These are phyloP conservation scores for Bipolaris sorokiniana DNA, from an alignment of 2,329 filamentous ascomycete genomes.

Conservation along the genomic window DNA sequence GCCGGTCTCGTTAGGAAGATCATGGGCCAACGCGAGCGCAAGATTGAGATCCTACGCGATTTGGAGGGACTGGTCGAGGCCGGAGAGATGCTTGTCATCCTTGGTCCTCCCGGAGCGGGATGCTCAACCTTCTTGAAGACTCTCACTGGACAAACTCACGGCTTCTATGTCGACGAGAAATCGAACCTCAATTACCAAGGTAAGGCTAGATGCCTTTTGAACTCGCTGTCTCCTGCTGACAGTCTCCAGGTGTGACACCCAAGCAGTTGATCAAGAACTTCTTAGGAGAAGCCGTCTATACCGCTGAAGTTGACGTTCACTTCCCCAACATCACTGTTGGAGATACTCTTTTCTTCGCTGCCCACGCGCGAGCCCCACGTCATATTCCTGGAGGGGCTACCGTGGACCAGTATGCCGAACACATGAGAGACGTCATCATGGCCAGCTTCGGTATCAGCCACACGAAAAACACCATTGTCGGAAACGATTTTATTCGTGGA, in stretches of 20 bases:
- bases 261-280: slow-evolving; percentile 79
- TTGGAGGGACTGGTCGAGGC: slow-evolving; percentile 72
- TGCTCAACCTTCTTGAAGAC: slow-evolving; percentile 88
- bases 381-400: slow-evolving; percentile 65
- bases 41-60: slow-evolving; percentile 69
- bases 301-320: slow-evolving; percentile 81
- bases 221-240: slow-evolving; percentile 12
- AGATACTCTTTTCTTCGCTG: slow-evolving; percentile 79
- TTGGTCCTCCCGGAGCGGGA: slow-evolving; percentile 71
- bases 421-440: slow-evolving; percentile 62
- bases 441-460: slow-evolving; percentile 70
- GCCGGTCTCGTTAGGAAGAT: slow-evolving; percentile 48
- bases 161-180: slow-evolving; percentile 72
- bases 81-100: slow-evolving; percentile 77
- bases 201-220: slow-evolving; percentile 27
- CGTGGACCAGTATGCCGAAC: slow-evolving; percentile 62
- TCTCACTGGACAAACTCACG: slow-evolving; percentile 81
- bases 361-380: slow-evolving; percentile 70
- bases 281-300: slow-evolving; percentile 86
- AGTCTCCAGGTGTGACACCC: slow-evolving; percentile 62
- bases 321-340: slow-evolving; percentile 79
- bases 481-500: slow-evolving; percentile 69
- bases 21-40: slow-evolving; percentile 43
- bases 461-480: slow-evolving; percentile 69
- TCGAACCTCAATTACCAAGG: slow-evolving; percentile 81